phyloP scores from a whole-genome alignment of 2,329 filamentous ascomycete species.

The Calonectria pseudoreteaudii region DNA sequence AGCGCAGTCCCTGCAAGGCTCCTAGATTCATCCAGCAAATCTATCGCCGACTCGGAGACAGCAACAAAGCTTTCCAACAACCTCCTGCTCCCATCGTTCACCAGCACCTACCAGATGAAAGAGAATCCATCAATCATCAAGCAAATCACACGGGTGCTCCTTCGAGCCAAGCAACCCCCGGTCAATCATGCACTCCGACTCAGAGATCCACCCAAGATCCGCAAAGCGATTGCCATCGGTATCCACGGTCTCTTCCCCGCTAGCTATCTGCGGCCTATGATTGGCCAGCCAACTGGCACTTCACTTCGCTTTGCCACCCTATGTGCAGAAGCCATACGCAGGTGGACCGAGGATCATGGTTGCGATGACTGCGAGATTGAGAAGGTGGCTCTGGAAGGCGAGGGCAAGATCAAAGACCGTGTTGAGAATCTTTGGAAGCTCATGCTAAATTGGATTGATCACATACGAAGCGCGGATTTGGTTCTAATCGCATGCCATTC shows the following conservation, averaged over 20 bases:
- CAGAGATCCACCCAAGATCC: slow-evolving; percentile 77
- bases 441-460: slow-evolving; percentile 93
- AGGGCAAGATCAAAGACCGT: slow-evolving; percentile 89
- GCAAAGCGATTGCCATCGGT: slow-evolving; percentile 90
- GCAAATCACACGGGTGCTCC: slow-evolving; percentile 70
- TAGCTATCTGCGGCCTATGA: slow-evolving; percentile 85
- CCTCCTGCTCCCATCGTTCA: slow-evolving; percentile 76
- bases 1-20: neutral
- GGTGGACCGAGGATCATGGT: slow-evolving; percentile 82
- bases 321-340: slow-evolving; percentile 83
- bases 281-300: slow-evolving; percentile 95
- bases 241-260: slow-evolving; percentile 96
- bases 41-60: slow-evolving; percentile 57
- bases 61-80: slow-evolving; percentile 64
- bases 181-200: slow-evolving; percentile 79
- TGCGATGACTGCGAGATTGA: slow-evolving; percentile 85
- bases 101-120: slow-evolving; percentile 74
- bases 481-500: slow-evolving; percentile 94
- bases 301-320: slow-evolving; percentile 93
- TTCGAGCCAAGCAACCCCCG: slow-evolving; percentile 66
- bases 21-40: slow-evolving; percentile 41
- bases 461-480: slow-evolving; percentile 88
- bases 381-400: slow-evolving; percentile 93
- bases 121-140: slow-evolving; percentile 78
- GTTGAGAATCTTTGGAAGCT: slow-evolving; percentile 96